Evolutionary conservation across 2,329 filamentous ascomycete species (phyloP), one percentile per base, ranked within the genome.

Genomic region (Xylaria sp.): DNA sequence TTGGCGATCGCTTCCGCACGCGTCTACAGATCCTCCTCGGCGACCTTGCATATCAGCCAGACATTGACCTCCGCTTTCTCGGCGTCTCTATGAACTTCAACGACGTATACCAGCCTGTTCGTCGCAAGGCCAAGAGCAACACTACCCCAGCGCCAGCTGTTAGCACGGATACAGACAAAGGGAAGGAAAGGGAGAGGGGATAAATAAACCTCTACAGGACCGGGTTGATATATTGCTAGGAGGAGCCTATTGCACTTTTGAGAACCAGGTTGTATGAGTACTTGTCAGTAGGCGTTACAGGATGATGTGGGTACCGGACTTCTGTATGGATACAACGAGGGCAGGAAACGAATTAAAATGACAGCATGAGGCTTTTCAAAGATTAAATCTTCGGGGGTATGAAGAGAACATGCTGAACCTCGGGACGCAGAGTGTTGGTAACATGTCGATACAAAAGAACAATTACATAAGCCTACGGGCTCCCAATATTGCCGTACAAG

Each of bases 1-100:
- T 98, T 11, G 90, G 92, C 9, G 83, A 85, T 12, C 92, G 93
- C 67, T 99, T 98, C 82, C 87, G 89, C 69, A 86, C 87, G 0
- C 88, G 92, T 32, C 86, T 98, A 57, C 93, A 93, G 78, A 85
- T 94, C 48, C 82, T 99, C 63, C 84, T 99, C 3, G 94, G 96
- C 14, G 97, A 99, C 79, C 80, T 99, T 71, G 92, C 93, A 8
- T 95, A 97, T 81, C 95, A 98, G 81, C 91, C 94, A 0, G 96
- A 99, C 79, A 90, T 94, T 60, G 96, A 99, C 79, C 93, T 99
- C 90, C 87, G 95, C 63, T 98, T 98, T 84, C 82, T 99, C 72
- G 96, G 93, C 47, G 94, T 98, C 55, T 93, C 96, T 48, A 98
- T 99, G 93, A 99, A 98, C 81, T 99, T 98, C 81, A 99, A 99